phyloP scores from a whole-genome alignment of 2,329 filamentous ascomycete genomes.

The Exophiala xenobiotica region DNA sequence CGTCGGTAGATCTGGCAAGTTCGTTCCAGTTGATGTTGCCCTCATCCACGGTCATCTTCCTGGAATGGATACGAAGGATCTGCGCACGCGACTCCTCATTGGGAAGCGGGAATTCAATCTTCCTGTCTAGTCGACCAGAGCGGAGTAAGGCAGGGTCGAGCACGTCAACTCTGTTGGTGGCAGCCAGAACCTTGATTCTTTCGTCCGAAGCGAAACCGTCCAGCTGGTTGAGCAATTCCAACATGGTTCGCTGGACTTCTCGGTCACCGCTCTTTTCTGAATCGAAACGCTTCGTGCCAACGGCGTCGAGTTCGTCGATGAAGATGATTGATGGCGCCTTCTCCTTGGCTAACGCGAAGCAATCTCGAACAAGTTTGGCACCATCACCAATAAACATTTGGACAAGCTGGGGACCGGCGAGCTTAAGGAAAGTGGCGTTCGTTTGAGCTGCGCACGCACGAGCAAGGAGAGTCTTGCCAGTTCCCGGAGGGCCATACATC shows the following conservation, averaged over 20 bases:
- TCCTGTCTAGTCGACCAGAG: constrained; percentile 88
- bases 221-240: constrained; percentile 96
- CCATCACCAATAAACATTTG: constrained; percentile 99
- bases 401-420: constrained; percentile 93
- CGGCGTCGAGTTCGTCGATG: constrained; percentile 95
- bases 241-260: constrained; percentile 97
- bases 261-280: constrained; percentile 96
- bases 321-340: constrained; percentile 99
- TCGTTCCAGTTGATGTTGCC: constrained; percentile 88
- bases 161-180: constrained; percentile 92
- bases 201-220: constrained; percentile 97
- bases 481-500: constrained; percentile 77
- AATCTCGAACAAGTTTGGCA: constrained; percentile 95
- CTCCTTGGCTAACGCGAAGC: constrained; percentile 95
- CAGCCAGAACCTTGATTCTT: constrained; percentile 91
- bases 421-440: constrained; percentile 97
- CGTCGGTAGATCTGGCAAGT: constrained; percentile 91
- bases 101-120: constrained; percentile 96
- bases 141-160: constrained; percentile 87
- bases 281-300: constrained; percentile 99
- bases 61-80: constrained; percentile 94
- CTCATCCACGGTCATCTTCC: constrained; percentile 96
- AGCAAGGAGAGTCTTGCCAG: constrained; percentile 63
- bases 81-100: constrained; percentile 97
- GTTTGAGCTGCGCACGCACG: constrained; percentile 97